Evolutionary conservation across 2,329 filamentous ascomycete species (phyloP), one percentile per base, ranked within the genome.

Genomic region (Stagonosporopsis rhizophila): DNA sequence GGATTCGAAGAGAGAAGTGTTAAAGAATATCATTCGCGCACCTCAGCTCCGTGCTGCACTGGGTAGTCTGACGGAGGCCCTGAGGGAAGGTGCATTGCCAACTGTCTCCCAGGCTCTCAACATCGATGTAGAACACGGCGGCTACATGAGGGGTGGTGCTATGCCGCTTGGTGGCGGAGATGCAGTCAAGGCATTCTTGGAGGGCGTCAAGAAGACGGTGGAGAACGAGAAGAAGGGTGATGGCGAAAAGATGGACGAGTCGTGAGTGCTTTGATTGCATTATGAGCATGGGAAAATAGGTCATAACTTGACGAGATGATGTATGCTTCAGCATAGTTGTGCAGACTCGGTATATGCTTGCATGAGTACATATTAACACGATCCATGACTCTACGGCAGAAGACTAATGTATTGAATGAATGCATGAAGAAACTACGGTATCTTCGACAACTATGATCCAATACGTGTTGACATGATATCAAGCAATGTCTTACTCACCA

Each of bases 11-110:
- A 91, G 89, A 70, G 82, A 84, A 20, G 84, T 98, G 12, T 77
- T 99, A 39, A 88, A 87, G 74, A 89, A 88, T 71, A 92, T 98
- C 7, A 79, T 98, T 14, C 86, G 91, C 61, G 96, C 91, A 63
- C 94, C 95, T 17, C 95, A 99, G 72, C 92, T 99, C 70, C 86
- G 87, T 58, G 95, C 98, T 75, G 94, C 91, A 64, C 78, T 97
- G 35, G 86, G 87, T 0, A 95, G 90, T 72, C 79, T 99, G 66
- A 96, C 92, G 0, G 87, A 92, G 76, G 95, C 95, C 12, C 81
- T 99, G 52, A 84, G 92, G 54, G 94, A 98, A 67, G 95, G 95
- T 12, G 95, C 94, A 0, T 78, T 99, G 54, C 93, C 94, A 4
- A 96, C 88, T 66, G 89, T 99, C 61, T 89, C 92, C 6, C 92